A percentile compares a stretch with the other conserved stretches of the same genome.
Evolutionary conservation across 2,329 filamentous ascomycete genomes (phyloP).

Genomic region (Hymenoscyphus albidus): DNA sequence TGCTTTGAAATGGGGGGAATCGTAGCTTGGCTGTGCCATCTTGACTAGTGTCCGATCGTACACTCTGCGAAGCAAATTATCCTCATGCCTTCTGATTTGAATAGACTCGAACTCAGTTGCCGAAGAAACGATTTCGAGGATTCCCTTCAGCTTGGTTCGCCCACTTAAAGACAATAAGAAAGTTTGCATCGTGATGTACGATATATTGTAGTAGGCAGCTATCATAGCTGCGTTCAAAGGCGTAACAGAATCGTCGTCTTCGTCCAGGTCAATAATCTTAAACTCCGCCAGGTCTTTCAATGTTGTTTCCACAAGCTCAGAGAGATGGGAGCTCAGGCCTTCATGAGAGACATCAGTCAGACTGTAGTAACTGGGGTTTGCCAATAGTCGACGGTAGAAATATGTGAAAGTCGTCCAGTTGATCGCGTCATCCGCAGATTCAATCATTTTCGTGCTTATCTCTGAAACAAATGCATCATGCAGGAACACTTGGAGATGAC

Average conservation of each 20-base stretch:
- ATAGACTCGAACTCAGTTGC: conserved; percentile 95
- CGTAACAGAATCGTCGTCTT: conserved; percentile 84
- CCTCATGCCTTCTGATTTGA: conserved; percentile 90
- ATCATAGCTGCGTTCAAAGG: conserved; percentile 98
- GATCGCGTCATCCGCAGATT: conserved; percentile 92
- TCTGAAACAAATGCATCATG: conserved; percentile 97
- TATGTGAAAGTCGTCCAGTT: conserved; percentile 99
- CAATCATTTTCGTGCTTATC: conserved; percentile 92
- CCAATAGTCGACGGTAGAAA: conserved; percentile 90
- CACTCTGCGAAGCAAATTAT: conserved; percentile 79
- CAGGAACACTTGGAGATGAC: conserved; percentile 83
- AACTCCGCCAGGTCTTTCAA: conserved; percentile 86
- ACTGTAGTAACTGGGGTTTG: conserved; percentile 96
- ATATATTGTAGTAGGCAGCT: conserved; percentile 98
- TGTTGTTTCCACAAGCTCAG: conserved; percentile 89
- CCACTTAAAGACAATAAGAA: conserved; percentile 86
- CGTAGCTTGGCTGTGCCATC: conserved; percentile 79
- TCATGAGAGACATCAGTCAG: conserved; percentile 85
- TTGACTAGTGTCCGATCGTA: conserved; percentile 95
- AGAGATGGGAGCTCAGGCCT: conserved; percentile 88
- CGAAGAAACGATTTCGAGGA: conserved; percentile 93
- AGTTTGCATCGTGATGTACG: conserved; percentile 98
- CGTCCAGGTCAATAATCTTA: conserved; percentile 93
- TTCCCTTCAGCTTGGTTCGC: conserved; percentile 92
- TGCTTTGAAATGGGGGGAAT: conserved; percentile 97